phyloP scores from a whole-genome alignment of 441 rosid genomes.

The Gossypium trilobum region DNA sequence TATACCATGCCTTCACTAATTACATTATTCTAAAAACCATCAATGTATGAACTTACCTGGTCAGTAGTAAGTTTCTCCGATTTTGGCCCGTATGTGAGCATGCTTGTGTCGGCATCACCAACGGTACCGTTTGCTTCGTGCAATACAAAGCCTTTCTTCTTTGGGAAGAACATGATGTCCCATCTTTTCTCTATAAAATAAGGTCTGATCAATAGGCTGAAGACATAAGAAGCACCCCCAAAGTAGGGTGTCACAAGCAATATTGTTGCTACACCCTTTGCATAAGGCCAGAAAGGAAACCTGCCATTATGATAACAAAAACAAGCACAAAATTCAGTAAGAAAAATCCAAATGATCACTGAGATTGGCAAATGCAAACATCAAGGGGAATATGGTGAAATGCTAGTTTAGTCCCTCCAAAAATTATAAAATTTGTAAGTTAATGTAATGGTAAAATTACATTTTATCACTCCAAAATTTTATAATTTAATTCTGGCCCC shows the following conservation, averaged over 20 bases:
- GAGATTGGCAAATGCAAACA: neutral
- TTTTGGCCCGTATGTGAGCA: neutral
- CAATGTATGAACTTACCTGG: conserved; percentile 18
- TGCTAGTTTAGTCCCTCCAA: no score
- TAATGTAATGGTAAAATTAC: no score
- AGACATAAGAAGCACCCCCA: conserved; percentile 30
- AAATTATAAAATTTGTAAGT: no score
- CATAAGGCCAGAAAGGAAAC: conserved; percentile 31
- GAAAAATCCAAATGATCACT: neutral
- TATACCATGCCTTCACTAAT: neutral
- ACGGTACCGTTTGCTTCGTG: neutral
- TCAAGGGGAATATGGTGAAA: neutral
- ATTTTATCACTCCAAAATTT: no score
- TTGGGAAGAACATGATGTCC: conserved; percentile 11
- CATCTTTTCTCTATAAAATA: conserved; percentile 7
- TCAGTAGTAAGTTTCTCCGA: conserved; percentile 9
- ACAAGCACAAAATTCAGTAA: neutral
- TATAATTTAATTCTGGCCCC: no score
- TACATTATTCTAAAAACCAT: neutral
- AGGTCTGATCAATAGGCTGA: conserved; percentile 17
- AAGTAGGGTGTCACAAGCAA: conserved; percentile 27
- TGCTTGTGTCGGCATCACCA: conserved; percentile 1
- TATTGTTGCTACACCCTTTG: conserved; percentile 27
- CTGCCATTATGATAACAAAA: conserved; percentile 15
- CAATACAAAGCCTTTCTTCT: conserved; percentile 8